Conservation (phyloP, 768 basidiomycete genomes). For the Naganishia randhawae region DNA sequence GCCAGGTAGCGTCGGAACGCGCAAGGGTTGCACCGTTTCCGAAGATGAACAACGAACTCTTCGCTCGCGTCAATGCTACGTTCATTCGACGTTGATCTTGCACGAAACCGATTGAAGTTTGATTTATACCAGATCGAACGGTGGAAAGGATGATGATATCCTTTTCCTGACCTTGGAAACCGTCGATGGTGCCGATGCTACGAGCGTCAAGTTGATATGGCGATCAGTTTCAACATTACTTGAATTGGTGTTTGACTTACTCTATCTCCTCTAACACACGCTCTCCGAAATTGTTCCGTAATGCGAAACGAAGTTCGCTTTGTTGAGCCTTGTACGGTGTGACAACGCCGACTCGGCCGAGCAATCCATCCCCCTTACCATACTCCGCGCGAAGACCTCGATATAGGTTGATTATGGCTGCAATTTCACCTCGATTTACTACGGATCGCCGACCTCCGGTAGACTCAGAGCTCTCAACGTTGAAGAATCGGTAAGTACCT, state of each 20-base stretch:
- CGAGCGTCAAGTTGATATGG: background rate
- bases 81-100: slow-evolving; percentile 89
- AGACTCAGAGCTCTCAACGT: slow-evolving; percentile 69
- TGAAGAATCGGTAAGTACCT: slow-evolving; percentile 84
- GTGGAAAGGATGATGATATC: slow-evolving; percentile 96
- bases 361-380: slow-evolving; percentile 53
- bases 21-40: slow-evolving; percentile 87
- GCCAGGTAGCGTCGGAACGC: slow-evolving; percentile 77
- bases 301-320: slow-evolving; percentile 65
- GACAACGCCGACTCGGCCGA: slow-evolving; percentile 66
- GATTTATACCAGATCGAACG: slow-evolving; percentile 84
- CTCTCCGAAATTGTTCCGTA: slow-evolving; percentile 67
- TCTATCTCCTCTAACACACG: slow-evolving; percentile 69
- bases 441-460: slow-evolving; percentile 65
- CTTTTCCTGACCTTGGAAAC: slow-evolving; percentile 99
- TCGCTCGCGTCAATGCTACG: slow-evolving; percentile 95
- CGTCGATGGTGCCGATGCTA: slow-evolving; percentile 91
- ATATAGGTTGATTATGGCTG: slow-evolving; percentile 73
- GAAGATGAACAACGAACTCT: slow-evolving; percentile 86
- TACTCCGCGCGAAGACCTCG: slow-evolving; percentile 65
- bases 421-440: slow-evolving; percentile 69
- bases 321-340: slow-evolving; percentile 95
- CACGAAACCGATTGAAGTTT: slow-evolving; percentile 80
- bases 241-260: slow-evolving; percentile 35
- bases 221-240: background rate